These are phyloP conservation scores for Wickerhamomyces canadensis DNA, from an alignment of 805 yeast genomes.

Conservation along the genomic window DNA sequence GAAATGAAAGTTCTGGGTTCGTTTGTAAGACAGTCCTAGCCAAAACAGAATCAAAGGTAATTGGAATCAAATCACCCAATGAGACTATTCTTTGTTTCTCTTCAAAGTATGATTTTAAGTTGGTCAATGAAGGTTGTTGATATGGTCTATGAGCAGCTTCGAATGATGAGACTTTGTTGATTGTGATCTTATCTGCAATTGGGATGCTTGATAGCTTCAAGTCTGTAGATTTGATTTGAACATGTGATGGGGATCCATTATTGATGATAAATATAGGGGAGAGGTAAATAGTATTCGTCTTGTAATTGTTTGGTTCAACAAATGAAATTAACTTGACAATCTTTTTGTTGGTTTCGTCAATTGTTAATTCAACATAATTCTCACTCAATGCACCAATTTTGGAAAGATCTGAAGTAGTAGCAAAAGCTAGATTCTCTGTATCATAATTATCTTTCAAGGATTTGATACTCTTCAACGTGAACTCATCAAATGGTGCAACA, in stretches of 20 bases:
- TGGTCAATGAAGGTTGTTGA: constrained; percentile 59
- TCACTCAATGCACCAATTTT: constrained; percentile 64
- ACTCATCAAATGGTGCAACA: constrained; percentile 5
- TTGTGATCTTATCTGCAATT: constrained; percentile 56
- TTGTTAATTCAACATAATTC: constrained; percentile 42
- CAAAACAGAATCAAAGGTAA: constrained; percentile 65
- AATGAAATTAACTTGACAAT: constrained; percentile 43
- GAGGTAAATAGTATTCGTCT: constrained; percentile 37
- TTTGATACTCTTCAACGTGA: constrained; percentile 1
- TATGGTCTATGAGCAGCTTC: constrained; percentile 56
- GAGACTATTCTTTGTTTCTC: constrained; percentile 50
- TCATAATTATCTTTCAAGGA: constrained; percentile 32
- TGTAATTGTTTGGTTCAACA: constrained; percentile 53
- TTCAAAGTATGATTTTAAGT: constrained; percentile 56
- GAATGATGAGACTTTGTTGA: constrained; percentile 66
- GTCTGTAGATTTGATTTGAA: constrained; percentile 15
- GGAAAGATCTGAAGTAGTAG: constrained; percentile 45
- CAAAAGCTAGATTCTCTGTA: constrained; percentile 37
- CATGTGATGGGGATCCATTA: constrained; percentile 30
- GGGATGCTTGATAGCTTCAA: constrained; percentile 26
- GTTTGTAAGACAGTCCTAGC: constrained; percentile 39
- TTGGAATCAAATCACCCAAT: constrained; percentile 67
- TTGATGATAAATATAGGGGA: constrained; percentile 61
- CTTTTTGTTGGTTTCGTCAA: constrained; percentile 5
- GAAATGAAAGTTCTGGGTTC: constrained; percentile 25